Evolutionary conservation across 257 asterid genomes (phyloP).

Genomic region (Fraxinus anomala): DNA sequence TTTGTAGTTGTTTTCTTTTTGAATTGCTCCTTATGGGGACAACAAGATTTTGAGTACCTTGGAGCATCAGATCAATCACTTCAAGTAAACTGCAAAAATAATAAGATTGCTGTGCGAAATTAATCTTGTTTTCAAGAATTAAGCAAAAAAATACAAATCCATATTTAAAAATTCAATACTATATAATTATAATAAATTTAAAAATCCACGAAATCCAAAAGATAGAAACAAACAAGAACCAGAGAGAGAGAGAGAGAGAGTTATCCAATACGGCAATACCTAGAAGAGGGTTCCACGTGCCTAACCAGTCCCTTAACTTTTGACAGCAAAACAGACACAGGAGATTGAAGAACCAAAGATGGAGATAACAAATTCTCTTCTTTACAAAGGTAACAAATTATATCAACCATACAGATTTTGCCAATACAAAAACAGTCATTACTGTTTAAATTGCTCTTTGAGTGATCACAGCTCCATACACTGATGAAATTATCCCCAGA

Average conservation of each 20-base stretch:
- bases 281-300: constrained; percentile 67
- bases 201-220: background rate
- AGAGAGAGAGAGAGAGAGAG: constrained; percentile 1
- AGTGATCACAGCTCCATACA: constrained; percentile 79
- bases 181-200: too few species aligned
- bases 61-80: background rate
- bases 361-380: constrained; percentile 60
- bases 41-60: constrained; percentile 34
- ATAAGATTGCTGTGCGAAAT: too few species aligned
- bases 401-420: constrained; percentile 77
- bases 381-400: constrained; percentile 61
- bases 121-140: too few species aligned
- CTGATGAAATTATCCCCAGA: constrained; percentile 51
- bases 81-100: background rate
- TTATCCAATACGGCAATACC: constrained; percentile 50
- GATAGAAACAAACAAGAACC: constrained; percentile 20
- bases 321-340: constrained; percentile 56
- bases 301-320: constrained; percentile 40
- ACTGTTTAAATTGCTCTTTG: constrained; percentile 10
- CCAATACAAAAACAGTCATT: constrained; percentile 60
- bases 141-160: background rate
- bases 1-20: constrained; percentile 51
- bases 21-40: constrained; percentile 42
- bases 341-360: constrained; percentile 51
- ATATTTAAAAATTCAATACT: too few species aligned